Base-by-base conservation (phyloP, 2,329 filamentous ascomycete genomes). In the Colletotrichum lini region DNA sequence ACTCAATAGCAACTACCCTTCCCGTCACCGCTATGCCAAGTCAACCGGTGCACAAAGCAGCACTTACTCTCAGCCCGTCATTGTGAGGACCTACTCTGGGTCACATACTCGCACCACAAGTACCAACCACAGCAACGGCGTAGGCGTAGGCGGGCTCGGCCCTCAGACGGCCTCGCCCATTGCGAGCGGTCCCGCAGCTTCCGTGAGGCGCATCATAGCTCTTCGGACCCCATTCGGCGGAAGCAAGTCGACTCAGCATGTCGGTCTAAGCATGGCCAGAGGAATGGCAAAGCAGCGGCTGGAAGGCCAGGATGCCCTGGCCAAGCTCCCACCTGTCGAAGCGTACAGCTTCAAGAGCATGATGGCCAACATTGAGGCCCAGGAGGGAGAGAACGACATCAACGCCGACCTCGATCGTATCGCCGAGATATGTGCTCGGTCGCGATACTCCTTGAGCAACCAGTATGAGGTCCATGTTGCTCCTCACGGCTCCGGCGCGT, bases 281-380 rank as follows among this genome's bases (percentile, higher is more conserved):
- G 79, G 82, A 45, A 84, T 83, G 74, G 77, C 81, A 56, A 83
- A 81, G 73, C 85, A 83, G 75, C 66, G 70, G 16, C 56, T 72
- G 16, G 70, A 72, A 60, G 63, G 65, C 60, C 79, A 79, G 72
- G 64, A 68, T 78, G 15, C 75, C 77, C 35, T 79, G 67, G 79
- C 85, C 16, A 87, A 86, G 75, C 83, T 92, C 15, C 90, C 90
- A 0, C 88, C 90, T 0, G 79, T 91, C 18, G 89, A 91, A 73
- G 90, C 89, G 15, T 92, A 91, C 74, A 89, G 85, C 64, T 91
- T 91, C 82, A 91, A 89, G 77, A 88, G 86, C 73, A 90, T 92
- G 76, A 87, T 92, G 83, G 85, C 86, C 62, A 87, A 88, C 69
- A 83, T 89, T 58, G 84, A 88, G 71, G 81, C 81, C 1, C 81